Evolutionary conservation across 192 early-diverging fungal species (phyloP).

Genomic region (Phlyctochytrium bullatum): DNA sequence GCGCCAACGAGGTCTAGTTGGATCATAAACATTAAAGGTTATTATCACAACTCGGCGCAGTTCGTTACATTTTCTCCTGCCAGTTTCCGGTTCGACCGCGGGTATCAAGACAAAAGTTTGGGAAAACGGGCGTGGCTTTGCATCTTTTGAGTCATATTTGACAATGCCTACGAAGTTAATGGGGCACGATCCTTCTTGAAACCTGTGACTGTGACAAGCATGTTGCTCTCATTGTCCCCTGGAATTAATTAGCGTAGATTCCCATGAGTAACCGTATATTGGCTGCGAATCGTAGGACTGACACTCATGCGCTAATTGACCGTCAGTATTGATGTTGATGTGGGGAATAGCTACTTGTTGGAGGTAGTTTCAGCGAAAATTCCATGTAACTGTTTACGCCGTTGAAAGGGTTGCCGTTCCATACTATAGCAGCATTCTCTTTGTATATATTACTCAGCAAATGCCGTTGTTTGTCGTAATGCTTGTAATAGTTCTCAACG

Average conservation of each 20-base stretch:
- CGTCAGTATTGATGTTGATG: neutral
- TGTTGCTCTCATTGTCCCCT: constrained; percentile 7
- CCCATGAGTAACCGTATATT: constrained; percentile 18
- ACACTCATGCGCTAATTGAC: constrained; percentile 25
- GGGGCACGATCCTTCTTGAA: neutral
- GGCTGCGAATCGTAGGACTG: constrained; percentile 41
- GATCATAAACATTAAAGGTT: too few relatives aligned
- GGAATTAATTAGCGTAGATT: neutral
- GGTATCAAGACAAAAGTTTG: constrained; percentile 39
- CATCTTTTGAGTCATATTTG: constrained; percentile 26
- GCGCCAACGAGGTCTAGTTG: constrained; percentile 19
- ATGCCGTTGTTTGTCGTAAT: constrained; percentile 42
- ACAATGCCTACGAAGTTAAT: constrained; percentile 22
- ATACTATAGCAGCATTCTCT: constrained; percentile 35
- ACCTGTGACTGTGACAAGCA: constrained; percentile 22
- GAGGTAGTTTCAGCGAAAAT: constrained; percentile 34
- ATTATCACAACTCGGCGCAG: neutral
- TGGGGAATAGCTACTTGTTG: constrained; percentile 35
- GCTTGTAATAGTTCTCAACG: constrained; percentile 14
- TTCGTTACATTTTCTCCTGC: constrained; percentile 19
- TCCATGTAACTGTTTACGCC: constrained; percentile 23
- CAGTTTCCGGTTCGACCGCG: constrained; percentile 14
- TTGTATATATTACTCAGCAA: constrained; percentile 39
- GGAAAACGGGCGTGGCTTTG: constrained; percentile 24
- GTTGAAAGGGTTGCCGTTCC: constrained; percentile 40